Base-by-base conservation (phyloP, 164 flowering plant species). In the Amborella trichopoda region DNA sequence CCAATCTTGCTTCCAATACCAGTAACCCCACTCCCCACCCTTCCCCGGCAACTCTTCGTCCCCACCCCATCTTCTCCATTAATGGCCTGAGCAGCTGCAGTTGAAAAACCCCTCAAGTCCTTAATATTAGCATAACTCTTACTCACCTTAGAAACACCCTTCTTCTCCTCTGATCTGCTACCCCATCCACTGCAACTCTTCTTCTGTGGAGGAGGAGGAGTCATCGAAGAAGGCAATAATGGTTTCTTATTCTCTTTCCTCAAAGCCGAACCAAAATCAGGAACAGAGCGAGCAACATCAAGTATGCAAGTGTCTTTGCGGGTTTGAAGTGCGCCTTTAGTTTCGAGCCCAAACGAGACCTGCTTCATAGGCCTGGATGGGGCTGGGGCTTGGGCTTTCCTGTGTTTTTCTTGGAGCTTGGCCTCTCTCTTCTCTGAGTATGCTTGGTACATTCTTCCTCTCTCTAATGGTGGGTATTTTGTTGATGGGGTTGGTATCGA, bases 241-340 rank as follows among this genome's bases (percentile, higher is more conserved):
- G 41, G 41, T 22, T 38, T 38, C 41, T 38, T 38, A 9, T 38
- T 38, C 41, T 38, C 41, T 22, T 38, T 38, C 6, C 41, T 6
- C 41, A 38, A 22, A 6, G 41, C 11, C 16, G 41, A 38, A n/a
- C n/a, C n/a, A 22, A 38, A 38, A 22, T 38, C 41, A 22, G 41
- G 41, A 22, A 38, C 41, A 22, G 41, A 38, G 41, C 41, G 41
- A n/a, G n/a, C n/a, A n/a, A n/a, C n/a, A n/a, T n/a, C n/a, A n/a
- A n/a, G n/a, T n/a, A n/a, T n/a, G n/a, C n/a, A n/a, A n/a, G n/a
- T n/a, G n/a, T n/a, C n/a, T n/a, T n/a, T n/a, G n/a, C n/a, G n/a
- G n/a, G n/a, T n/a, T n/a, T n/a, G n/a, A n/a, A n/a, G 41, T 1
- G 1, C 34, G 34, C 14, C 11, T 9, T 14, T 14, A 14, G 34